Evolutionary conservation across 2,329 filamentous ascomycete species (phyloP), one percentile per base, ranked within the genome.

Genomic region (Fusarium longipes): DNA sequence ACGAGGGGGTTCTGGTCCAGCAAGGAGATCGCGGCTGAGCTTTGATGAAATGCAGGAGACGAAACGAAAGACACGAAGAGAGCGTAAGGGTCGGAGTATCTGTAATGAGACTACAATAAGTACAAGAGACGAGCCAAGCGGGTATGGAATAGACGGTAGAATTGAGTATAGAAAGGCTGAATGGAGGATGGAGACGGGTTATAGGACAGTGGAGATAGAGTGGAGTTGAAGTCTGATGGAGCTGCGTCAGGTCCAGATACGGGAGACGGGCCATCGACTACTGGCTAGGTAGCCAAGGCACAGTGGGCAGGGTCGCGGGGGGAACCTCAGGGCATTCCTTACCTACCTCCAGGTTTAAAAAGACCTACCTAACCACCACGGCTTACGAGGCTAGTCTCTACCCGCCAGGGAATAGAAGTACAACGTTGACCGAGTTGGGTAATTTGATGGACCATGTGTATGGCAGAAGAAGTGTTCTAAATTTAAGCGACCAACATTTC

Each of bases 1-100:
- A 73, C 78, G 77, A 67, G 73, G 61, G 54, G 58, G 59, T 51
- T 60, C 32, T 36, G 40, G 54, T 61, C 45, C 38, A 63, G 57
- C 53, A 67, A 42, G 55, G 50, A 59, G 64, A 49, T 49, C 55
- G 57, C 55, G 61, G 65, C 43, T 54, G 55, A 62, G 43, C 35
- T 61, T 51, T 32, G 39, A 40, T 49, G 24, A 29, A 36, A 29
- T 27, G 43, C 25, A 36, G 9, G n/a, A 25, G 22, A 7, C 30
- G 40, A 47, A 57, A 12, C 18, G 22, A 48, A 33, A 50, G 24
- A 43, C 10, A 35, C 22, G 30, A 30, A 57, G 43, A 33, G 38
- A 48, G 30, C 24, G 45, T 43, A 36, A 42, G 36, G 29, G 51
- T 3, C 25, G 18, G 52, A 30, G 42, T 39, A 35, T 38, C 38